Conservation (phyloP, 805 yeast genomes). For the Candida broadrunensis region DNA sequence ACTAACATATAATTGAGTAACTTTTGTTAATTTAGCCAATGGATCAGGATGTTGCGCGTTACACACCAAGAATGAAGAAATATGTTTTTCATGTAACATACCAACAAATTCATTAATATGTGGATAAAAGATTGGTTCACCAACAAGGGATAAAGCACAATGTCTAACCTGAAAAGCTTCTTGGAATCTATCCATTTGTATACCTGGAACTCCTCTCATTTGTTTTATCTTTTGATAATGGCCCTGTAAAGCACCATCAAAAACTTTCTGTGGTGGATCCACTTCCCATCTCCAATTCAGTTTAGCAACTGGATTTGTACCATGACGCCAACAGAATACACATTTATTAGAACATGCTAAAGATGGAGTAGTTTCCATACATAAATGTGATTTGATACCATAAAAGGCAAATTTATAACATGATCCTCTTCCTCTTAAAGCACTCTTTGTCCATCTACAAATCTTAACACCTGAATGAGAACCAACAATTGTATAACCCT, state of each 20-base stretch:
- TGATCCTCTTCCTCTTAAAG: constrained; percentile 89
- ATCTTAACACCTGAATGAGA: constrained; percentile 94
- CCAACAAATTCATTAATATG: constrained; percentile 81
- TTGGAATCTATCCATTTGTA: constrained; percentile 81
- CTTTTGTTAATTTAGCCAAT: constrained; percentile 63
- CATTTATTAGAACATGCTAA: constrained; percentile 92
- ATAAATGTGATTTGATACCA: constrained; percentile 84
- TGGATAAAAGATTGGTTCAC: constrained; percentile 94
- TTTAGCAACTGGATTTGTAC: constrained; percentile 94
- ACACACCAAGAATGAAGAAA: constrained; percentile 87
- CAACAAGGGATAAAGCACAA: constrained; percentile 90
- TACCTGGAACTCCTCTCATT: constrained; percentile 95
- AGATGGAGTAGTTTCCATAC: constrained; percentile 96
- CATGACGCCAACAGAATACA: constrained; percentile 97
- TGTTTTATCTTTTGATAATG: constrained; percentile 91
- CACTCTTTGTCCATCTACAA: constrained; percentile 95
- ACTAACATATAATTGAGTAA: constrained; percentile 88
- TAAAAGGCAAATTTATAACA: constrained; percentile 92
- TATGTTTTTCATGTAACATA: constrained; percentile 74
- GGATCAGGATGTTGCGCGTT: constrained; percentile 96
- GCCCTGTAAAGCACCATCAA: constrained; percentile 83
- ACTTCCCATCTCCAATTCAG: constrained; percentile 93
- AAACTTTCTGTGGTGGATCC: constrained; percentile 79
- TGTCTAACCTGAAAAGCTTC: constrained; percentile 88
- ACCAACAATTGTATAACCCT: constrained; percentile 91